phyloP scores from a whole-genome alignment of 2,329 filamentous ascomycete genomes.

The Diaporthe ilicicola region DNA sequence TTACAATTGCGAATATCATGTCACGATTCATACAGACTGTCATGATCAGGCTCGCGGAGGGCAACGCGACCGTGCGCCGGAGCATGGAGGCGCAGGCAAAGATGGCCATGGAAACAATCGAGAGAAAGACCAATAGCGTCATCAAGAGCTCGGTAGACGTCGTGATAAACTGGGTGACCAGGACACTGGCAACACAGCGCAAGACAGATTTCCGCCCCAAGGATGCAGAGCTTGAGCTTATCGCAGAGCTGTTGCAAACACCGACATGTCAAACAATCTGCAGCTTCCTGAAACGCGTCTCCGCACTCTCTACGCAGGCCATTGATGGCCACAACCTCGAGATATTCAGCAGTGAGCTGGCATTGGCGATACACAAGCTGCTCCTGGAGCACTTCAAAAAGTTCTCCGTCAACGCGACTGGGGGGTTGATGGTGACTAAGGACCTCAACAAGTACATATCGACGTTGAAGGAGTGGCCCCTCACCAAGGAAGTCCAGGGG shows the following conservation, averaged over 20 bases:
- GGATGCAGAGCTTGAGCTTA: slow-evolving; percentile 72
- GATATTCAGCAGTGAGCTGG: slow-evolving; percentile 84
- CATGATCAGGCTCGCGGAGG: slow-evolving; percentile 86
- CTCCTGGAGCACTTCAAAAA: slow-evolving; percentile 94
- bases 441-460: slow-evolving; percentile 94
- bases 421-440: slow-evolving; percentile 93
- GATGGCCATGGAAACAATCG: slow-evolving; percentile 77
- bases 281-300: slow-evolving; percentile 77
- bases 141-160: slow-evolving; percentile 69
- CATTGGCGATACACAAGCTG: slow-evolving; percentile 77
- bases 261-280: slow-evolving; percentile 84
- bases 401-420: slow-evolving; percentile 91
- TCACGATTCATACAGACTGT: slow-evolving; percentile 91
- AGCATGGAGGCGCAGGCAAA: slow-evolving; percentile 88
- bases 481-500: slow-evolving; percentile 72
- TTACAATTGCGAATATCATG: slow-evolving; percentile 92
- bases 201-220: slow-evolving; percentile 91
- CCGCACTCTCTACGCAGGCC: slow-evolving; percentile 69
- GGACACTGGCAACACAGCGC: slow-evolving; percentile 78
- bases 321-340: slow-evolving; percentile 87
- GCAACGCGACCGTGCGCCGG: slow-evolving; percentile 87
- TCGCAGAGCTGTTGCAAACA: slow-evolving; percentile 82
- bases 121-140: slow-evolving; percentile 78
- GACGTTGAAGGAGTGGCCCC: slow-evolving; percentile 82
- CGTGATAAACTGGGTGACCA: slow-evolving; percentile 77